These are phyloP conservation scores for Mediolabrus comicus DNA, from an alignment of 108 stramenopile species.

Conservation along the genomic window DNA sequence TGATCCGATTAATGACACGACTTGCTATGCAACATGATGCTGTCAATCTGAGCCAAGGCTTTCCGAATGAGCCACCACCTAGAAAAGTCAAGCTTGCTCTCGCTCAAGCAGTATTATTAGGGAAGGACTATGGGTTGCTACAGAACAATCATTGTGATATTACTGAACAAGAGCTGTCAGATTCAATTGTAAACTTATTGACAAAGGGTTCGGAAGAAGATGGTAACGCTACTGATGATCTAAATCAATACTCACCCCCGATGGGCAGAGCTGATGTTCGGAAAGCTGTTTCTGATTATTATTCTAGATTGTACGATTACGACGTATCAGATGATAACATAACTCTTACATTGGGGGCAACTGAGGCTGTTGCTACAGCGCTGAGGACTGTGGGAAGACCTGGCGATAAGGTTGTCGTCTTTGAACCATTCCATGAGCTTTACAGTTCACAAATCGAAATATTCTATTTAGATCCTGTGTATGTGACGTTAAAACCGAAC, in stretches of 20 bases:
- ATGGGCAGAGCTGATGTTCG: conserved; percentile 64
- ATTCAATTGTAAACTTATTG: conserved; percentile 18
- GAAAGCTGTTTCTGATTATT: conserved; percentile 51
- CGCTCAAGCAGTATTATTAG: conserved; percentile 57
- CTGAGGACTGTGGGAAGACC: conserved; percentile 63
- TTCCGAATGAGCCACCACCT: conserved; percentile 74
- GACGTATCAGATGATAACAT: conserved; percentile 46
- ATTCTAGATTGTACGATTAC: conserved; percentile 58
- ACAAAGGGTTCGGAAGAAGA: background rate
- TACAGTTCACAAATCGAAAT: conserved; percentile 69
- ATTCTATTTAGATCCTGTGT: conserved; percentile 62
- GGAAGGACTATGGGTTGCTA: conserved; percentile 35
- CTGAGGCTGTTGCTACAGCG: conserved; percentile 68
- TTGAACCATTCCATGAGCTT: conserved; percentile 78
- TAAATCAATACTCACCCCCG: conserved; percentile 79
- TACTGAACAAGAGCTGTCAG: conserved; percentile 15
- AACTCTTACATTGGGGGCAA: conserved; percentile 72
- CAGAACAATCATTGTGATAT: background rate
- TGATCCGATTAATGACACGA: conserved; percentile 73
- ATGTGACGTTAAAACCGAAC: conserved; percentile 47
- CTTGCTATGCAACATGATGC: conserved; percentile 57
- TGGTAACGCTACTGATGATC: conserved; percentile 36
- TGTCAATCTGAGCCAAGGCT: conserved; percentile 67
- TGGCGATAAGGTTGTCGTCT: conserved; percentile 67
- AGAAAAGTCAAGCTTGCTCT: conserved; percentile 45